Evolutionary conservation across 257 asterid species (phyloP), one percentile per base, ranked within the genome.

Genomic region (Solanum sparsipilum): DNA sequence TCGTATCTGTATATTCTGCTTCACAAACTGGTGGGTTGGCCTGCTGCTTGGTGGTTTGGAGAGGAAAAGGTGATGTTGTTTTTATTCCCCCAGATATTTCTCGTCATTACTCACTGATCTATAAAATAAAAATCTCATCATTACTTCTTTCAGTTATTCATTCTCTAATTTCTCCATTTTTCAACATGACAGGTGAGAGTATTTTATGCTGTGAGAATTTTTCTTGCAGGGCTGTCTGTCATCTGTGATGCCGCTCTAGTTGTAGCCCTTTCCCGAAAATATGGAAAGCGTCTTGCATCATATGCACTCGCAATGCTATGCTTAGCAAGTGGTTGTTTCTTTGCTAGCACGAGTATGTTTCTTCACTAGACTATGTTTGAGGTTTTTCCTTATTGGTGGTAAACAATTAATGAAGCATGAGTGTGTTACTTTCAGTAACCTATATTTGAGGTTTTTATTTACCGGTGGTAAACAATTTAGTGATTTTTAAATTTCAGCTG

Each of bases 241-340:
- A 87, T 94, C 84, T 90, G 94, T 32, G 99, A 97, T 83, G 94
- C 98, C 76, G 95, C 99, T 84, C 92, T 97, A n/a, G 98, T 97
- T 68, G 98, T 97, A 82, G 98, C 99, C 75, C 95, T 97, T 83
- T 96, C 99, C 48, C 92, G 94, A 89, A 97, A 94, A 94, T 96
- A 96, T 74, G 99, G 99, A 87, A 96, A 94, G 90, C 98, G 99
- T 44, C 95, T 97, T 85, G 99, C 98, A 73, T 90, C 98, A 23
- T 97, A 97, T 91, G 86, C 99, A 23, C 96, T 97, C 36, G 99
- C 99, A 29, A 97, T 97, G 98, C 94, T 97, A 86, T 97, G 99
- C 94, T 91, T 97, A 91, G 92, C 99, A 87, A 97, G 99, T 86
- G 99, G 99, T 87, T 96, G 99, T 91, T 97, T 94, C 96, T 97